Percentiles rank a stretch among this genome's conserved stretches.
Conservation (phyloP, 176 grass and related monocot genomes). For the Phoenix dactylifera region DNA sequence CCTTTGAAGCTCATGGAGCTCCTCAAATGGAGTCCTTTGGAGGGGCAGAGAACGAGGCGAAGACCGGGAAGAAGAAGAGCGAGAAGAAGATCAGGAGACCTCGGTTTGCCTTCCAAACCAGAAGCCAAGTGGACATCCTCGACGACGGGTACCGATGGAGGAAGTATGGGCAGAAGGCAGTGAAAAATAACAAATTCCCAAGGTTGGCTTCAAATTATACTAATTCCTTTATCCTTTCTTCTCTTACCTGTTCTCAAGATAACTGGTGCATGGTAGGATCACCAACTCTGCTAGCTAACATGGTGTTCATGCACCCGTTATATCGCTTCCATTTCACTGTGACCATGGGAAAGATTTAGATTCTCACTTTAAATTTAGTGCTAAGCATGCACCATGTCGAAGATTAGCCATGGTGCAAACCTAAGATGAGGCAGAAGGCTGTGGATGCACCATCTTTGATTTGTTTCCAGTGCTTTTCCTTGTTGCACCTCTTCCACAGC, state of each 20-base stretch:
- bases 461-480: too few relatives aligned
- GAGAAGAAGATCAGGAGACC: constrained; percentile 64
- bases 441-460: neutral
- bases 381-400: too few relatives aligned
- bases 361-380: too few relatives aligned
- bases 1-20: constrained; percentile 20
- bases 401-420: too few relatives aligned
- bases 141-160: constrained; percentile 93
- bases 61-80: constrained; percentile 28
- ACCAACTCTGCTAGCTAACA: too few relatives aligned
- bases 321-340: too few relatives aligned
- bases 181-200: constrained; percentile 84
- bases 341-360: too few relatives aligned
- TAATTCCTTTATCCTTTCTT: neutral
- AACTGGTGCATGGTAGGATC: neutral
- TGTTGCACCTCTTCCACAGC: too few relatives aligned
- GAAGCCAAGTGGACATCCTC: constrained; percentile 87
- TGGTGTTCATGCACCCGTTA: too few relatives aligned
- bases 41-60: neutral
- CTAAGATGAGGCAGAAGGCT: too few relatives aligned
- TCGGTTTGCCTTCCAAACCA: constrained; percentile 70
- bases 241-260: neutral
- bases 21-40: constrained; percentile 1
- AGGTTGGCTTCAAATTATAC: constrained; percentile 25
- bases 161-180: constrained; percentile 92